phyloP scores from a whole-genome alignment of 2,329 filamentous ascomycete genomes.

The Samsoniella hepiali region DNA sequence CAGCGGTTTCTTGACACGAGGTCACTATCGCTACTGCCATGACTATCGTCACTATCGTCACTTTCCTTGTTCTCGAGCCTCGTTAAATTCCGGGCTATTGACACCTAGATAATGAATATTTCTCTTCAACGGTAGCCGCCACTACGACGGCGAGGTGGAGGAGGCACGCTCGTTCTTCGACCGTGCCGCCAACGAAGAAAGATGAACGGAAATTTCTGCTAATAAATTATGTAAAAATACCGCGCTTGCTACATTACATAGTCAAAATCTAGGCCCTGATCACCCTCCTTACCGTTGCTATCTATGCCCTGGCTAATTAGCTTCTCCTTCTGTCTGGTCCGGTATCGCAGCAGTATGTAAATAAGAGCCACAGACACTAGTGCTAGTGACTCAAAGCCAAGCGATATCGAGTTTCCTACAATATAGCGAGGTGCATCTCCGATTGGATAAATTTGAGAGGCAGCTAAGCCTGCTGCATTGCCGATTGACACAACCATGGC shows the following conservation, averaged over 20 bases:
- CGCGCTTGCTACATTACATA: constrained; percentile 9
- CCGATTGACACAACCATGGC: constrained; percentile 31
- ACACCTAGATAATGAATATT: too few species aligned
- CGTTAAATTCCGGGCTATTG: too few species aligned
- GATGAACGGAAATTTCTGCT: too few species aligned
- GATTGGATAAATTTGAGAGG: constrained; percentile 33
- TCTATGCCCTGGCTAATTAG: constrained; percentile 8
- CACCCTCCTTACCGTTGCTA: constrained; percentile 16
- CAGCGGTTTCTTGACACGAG: too few species aligned
- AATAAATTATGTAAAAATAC: too few species aligned
- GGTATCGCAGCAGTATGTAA: constrained; percentile 8
- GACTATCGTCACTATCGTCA: too few species aligned
- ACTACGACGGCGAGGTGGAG: too few species aligned
- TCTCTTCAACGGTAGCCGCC: too few species aligned
- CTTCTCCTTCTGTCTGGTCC: constrained; percentile 13
- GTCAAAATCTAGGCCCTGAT: constrained; percentile 15
- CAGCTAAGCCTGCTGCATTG: constrained; percentile 30
- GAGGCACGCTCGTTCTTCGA: too few species aligned
- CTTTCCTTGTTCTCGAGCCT: too few species aligned
- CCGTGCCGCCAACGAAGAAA: too few species aligned
- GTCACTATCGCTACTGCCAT: too few species aligned
- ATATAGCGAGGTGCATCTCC: constrained; percentile 31
- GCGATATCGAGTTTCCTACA: constrained; percentile 10
- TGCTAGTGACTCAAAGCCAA: constrained; percentile 12
- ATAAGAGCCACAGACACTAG: constrained; percentile 10